Evolutionary conservation across 805 yeast genomes (phyloP).

Genomic region (Suhomyces canberraensis): DNA sequence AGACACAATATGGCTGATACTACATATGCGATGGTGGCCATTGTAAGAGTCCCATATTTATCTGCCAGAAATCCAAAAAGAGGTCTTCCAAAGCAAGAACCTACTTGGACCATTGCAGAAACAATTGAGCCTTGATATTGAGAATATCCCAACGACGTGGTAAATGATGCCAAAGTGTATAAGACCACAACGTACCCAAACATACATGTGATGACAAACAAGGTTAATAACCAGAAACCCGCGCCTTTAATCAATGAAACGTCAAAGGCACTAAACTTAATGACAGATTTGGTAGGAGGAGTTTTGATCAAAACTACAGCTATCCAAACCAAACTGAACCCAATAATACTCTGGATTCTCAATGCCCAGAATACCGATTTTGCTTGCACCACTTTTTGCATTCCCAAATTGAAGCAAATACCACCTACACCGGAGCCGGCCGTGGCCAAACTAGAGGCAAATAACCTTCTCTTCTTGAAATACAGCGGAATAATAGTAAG

Average conservation of each 20-base stretch:
- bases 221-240: conserved; percentile 15
- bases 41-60: conserved; percentile 12
- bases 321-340: conserved; percentile 7
- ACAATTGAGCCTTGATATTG: conserved; percentile 22
- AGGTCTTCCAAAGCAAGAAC: conserved; percentile 20
- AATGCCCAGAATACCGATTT: conserved; percentile 22
- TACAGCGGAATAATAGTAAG: conserved; percentile 20
- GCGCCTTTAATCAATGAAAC: conserved; percentile 8
- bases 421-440: conserved; percentile 26
- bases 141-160: conserved; percentile 20
- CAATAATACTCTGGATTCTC: conserved; percentile 15
- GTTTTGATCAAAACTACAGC: conserved; percentile 10
- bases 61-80: conserved; percentile 18
- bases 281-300: conserved; percentile 6
- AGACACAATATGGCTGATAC: conserved; percentile 16
- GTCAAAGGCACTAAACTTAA: conserved; percentile 15
- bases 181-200: conserved; percentile 24
- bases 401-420: conserved; percentile 20
- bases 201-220: conserved; percentile 19
- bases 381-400: conserved; percentile 19
- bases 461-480: conserved; percentile 17
- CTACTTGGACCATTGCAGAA: conserved; percentile 23
- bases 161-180: conserved; percentile 22
- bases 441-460: conserved; percentile 18
- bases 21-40: conserved; percentile 15